Percentiles rank a stretch among this genome's conserved stretches.
Conservation (phyloP, 768 basidiomycete species). For the Collybiopsis luxurians region DNA sequence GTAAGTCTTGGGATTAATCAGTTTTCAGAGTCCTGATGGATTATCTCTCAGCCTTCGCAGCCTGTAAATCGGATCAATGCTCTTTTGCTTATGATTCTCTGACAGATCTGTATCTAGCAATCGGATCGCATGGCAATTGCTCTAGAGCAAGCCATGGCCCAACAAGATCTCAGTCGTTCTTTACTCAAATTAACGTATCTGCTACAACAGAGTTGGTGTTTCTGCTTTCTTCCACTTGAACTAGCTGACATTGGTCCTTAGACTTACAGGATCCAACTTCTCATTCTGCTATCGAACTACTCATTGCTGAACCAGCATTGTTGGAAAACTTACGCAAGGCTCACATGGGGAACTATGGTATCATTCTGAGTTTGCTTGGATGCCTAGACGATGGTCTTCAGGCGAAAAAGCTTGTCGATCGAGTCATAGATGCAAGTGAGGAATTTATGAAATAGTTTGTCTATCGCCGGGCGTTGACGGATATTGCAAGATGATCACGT, state of each 20-base stretch:
- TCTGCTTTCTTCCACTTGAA: not conserved
- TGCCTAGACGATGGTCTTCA: slow-evolving; percentile 83
- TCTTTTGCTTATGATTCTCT: slow-evolving; percentile 8
- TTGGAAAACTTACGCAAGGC: slow-evolving; percentile 89
- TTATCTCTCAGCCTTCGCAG: not conserved
- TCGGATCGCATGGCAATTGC: slow-evolving; percentile 54
- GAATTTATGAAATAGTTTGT: slow-evolving; percentile 7
- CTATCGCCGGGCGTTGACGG: not conserved
- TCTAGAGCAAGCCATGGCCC: slow-evolving; percentile 72
- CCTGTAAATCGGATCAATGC: not conserved
- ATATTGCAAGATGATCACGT: slow-evolving; percentile 76
- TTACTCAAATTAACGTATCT: slow-evolving; percentile 77
- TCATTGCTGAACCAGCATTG: slow-evolving; percentile 76
- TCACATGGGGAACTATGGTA: slow-evolving; percentile 87
- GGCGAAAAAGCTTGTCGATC: slow-evolving; percentile 89
- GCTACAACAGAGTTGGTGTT: slow-evolving; percentile 66
- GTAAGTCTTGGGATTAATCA: slow-evolving; percentile 28
- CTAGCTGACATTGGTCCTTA: slow-evolving; percentile 22
- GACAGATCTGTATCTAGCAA: slow-evolving; percentile 26
- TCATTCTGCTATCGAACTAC: slow-evolving; percentile 79
- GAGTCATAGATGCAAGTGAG: slow-evolving; percentile 75
- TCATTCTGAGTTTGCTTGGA: slow-evolving; percentile 90
- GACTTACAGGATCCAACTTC: slow-evolving; percentile 65
- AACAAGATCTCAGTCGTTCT: slow-evolving; percentile 76
- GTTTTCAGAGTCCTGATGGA: slow-evolving; percentile 14